Evolutionary conservation across 371 early-diverging fungal genomes (phyloP), one percentile per base, ranked within the genome.

Genomic region (Coemansia sp.): DNA sequence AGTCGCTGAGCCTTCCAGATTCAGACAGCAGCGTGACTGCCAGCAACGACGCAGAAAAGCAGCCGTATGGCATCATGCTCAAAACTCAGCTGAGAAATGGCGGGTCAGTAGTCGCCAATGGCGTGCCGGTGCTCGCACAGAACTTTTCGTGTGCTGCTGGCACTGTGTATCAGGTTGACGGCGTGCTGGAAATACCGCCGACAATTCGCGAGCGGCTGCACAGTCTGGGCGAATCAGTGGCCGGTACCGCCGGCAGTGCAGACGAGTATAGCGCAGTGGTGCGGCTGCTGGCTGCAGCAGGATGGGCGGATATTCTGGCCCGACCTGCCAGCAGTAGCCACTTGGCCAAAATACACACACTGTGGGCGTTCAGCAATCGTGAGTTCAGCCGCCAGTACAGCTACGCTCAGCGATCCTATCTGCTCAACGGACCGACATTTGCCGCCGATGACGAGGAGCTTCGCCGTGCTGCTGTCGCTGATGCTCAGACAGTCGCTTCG

Each of bases 301-400:
- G 68, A 14, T 72, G 74, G 77, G 53, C 56, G 34, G 54, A 55
- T 39, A 40, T 58, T 5, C 50, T 71, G 32, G 58, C 34, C 58
- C 10, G 37, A 42, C 1, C 58, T 2, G 48, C 43, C 10, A 36
- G 4, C 39, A 18, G 47, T 42, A 46, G 37, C 31, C 53, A 49
- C n/a, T 37, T 40, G 5, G 29, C 29, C 14, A 40, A 31, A 11
- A 66, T 67, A 64, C 68, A 67, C 54, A 76, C 77, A 38, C 47
- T 76, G 51, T 76, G 74, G 74, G 74, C 67, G 18, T 72, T 71
- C 50, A 59, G 24, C 43, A 64, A 76, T 64, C 55, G 29, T 8
- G 77, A 64, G 2, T 76, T 76, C n/a, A 47, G 55, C 36, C 48
- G 33, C 39, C 44, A 48, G 51, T 63, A 67, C 38, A 62, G 43